phyloP scores from a whole-genome alignment of 805 yeast species.

The Zygoascus bituminiphila region DNA sequence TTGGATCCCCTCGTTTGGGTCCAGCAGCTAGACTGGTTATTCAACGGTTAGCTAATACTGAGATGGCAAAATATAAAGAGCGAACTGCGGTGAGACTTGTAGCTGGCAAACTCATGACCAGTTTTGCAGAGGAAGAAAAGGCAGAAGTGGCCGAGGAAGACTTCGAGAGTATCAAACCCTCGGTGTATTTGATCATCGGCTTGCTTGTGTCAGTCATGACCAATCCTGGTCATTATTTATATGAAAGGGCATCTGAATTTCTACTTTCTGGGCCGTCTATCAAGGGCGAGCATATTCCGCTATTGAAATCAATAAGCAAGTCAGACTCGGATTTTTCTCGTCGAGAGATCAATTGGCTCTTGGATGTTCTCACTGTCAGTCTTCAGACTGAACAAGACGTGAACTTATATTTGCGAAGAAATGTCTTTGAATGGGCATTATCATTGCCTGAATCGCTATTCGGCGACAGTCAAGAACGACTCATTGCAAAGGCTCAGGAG shows the following conservation, averaged over 20 bases:
- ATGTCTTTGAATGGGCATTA: conserved; percentile 60
- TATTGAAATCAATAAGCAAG: conserved; percentile 21
- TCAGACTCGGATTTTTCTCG: conserved; percentile 29
- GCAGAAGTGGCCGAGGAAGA: background rate
- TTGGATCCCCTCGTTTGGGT: background rate
- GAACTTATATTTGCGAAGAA: conserved; percentile 41
- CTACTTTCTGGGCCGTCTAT: conserved; percentile 48
- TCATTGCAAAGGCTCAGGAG: conserved; percentile 16
- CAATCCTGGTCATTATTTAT: conserved; percentile 66
- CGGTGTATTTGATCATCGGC: conserved; percentile 49
- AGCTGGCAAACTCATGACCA: conserved; percentile 22
- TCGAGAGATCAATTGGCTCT: conserved; percentile 59
- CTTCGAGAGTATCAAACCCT: conserved; percentile 30
- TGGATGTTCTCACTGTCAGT: conserved; percentile 43
- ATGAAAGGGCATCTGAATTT: conserved; percentile 63
- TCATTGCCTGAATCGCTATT: conserved; percentile 31
- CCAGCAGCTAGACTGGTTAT: background rate
- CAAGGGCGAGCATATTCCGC: conserved; percentile 37
- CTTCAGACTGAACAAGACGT: conserved; percentile 44
- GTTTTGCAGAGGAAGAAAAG: conserved; percentile 5
- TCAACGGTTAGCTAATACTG: background rate
- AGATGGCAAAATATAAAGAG: conserved; percentile 41
- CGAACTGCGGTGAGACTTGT: conserved; percentile 38
- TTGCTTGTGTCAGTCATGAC: conserved; percentile 48
- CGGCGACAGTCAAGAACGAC: background rate